Evolutionary conservation across 345 rosid species (phyloP), one percentile per base, ranked within the genome.

Genomic region (Salix exigua): DNA sequence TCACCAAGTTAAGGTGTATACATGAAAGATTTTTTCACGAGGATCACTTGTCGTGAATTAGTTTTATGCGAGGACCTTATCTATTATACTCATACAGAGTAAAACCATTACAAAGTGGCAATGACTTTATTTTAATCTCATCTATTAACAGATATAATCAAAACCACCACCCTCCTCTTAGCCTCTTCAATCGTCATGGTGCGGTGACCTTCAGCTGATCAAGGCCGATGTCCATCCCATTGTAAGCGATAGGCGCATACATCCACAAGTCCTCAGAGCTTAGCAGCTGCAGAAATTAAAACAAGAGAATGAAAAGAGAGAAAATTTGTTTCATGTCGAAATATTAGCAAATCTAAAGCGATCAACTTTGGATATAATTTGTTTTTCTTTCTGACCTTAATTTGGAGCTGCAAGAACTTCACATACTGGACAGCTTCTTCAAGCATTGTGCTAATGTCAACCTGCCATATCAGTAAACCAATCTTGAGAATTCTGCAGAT

Each of bases 371-470:
- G 4, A n/a, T 55, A 19, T 37, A 2, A 33, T 33, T 26, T 21
- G 7, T 7, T 28, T 28, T 55, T 7, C 31, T 17, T 37, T 73
- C 75, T 74, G 80, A 90, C 98, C 97, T 89, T 89, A 60, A 94
- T 92, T 80, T 92, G 98, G 64, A 91, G 91, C 73, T 91, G 98
- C 86, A 93, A 80, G 76, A 93, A 91, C 84, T 91, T 90, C 25
- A 93, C 98, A 64, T 93, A 93, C 23, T 87, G 89, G 62, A 91
- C 98, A 23, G 98, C 97, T 89, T 93, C 98, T 82, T 93, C 98
- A 68, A 93, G 94, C 98, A 93, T 93, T 31, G 98, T 93, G 84
- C 98, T 93, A 35, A 93, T 90, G 79, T 93, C 98, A 58, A 93
- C 98, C 92, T 90, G 87, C 65, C 70, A 78, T 70, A 21, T 71